Base-by-base conservation (phyloP, 371 early-diverging fungal species). In the Mortierella sp. region DNA sequence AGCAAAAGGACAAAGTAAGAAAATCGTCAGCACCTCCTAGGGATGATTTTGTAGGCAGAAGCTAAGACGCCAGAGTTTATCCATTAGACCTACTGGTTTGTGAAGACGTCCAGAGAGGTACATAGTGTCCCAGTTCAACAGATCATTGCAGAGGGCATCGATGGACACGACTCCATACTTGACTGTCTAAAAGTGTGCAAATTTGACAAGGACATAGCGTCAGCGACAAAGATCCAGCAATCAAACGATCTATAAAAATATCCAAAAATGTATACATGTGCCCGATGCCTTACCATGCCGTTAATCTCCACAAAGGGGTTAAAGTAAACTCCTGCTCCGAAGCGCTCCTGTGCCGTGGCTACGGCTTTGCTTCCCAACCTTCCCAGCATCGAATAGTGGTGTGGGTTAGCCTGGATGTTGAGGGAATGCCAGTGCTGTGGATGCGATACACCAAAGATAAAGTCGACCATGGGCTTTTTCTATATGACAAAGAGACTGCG, bases 81-180 rank as follows among this genome's bases (percentile, higher is more conserved):
- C 14, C 48, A 19, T 50, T 31, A 15, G 0, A 17, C 83, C 60
- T 81, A 94, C 93, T 28, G 99, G 99, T 72, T 99, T 99, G 64
- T 98, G 98, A 90, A 98, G 90, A 42, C 99, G 89, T 8, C 99
- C 99, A 1, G 99, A 97, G 17, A 98, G 64, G 79, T 98, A 98
- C 64, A 97, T 82, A 4, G 94, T 92, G 50, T 95, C 93, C 99
- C 99, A 99, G 71, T 95, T 90, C 44, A 92, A 81, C 56, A 99
- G 78, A 71, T 99, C 99, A 64, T 86, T 86, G 55, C 92, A 87
- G 15, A 98, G 81, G 37, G 81, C 81, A 64, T 95, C 94, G 73
- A 97, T 92, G 8, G 95, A 94, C 12, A 97, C 92, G 9, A 99
- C 99, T 9, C 99, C 99, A 72, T 99, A 99, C 79, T 99, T 99